Evolutionary conservation across 352 stramenopile species (phyloP).

Genomic region (Pythium insidiosum): DNA sequence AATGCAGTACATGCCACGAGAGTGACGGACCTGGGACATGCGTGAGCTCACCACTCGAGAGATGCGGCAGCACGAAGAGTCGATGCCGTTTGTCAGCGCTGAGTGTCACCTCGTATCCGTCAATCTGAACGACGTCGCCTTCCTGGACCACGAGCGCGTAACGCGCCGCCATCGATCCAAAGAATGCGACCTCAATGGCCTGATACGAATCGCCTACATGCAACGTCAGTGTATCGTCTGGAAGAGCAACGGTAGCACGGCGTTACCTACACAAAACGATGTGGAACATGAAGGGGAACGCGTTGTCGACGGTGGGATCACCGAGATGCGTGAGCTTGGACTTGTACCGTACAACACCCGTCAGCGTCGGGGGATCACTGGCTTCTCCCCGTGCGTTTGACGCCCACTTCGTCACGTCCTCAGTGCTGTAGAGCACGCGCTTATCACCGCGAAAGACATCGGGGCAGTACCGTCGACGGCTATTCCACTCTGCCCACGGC

Average conservation of each 20-base stretch:
- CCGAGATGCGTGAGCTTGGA: constrained; percentile 43
- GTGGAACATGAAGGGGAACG: constrained; percentile 64
- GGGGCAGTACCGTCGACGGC: constrained; percentile 13
- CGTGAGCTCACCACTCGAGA: constrained; percentile 9
- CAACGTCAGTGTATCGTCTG: not conserved
- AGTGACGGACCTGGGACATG: constrained; percentile 14
- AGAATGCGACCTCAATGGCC: constrained; percentile 53
- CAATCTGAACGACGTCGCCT: constrained; percentile 25
- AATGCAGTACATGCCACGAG: too few relatives aligned
- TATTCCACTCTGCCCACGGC: constrained; percentile 15
- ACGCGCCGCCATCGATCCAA: constrained; percentile 51
- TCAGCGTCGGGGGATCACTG: constrained; percentile 24
- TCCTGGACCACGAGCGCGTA: constrained; percentile 48
- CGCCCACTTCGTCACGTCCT: constrained; percentile 9
- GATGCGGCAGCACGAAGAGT: constrained; percentile 9
- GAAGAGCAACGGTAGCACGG: not conserved
- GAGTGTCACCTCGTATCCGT: not conserved
- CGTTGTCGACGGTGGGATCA: constrained; percentile 25
- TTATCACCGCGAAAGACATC: constrained; percentile 8
- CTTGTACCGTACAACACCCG: constrained; percentile 48
- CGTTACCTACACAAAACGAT: constrained; percentile 32
- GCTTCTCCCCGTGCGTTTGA: constrained; percentile 1
- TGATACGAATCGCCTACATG: constrained; percentile 30
- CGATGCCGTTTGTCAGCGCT: constrained; percentile 5
- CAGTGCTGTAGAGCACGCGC: constrained; percentile 8